Conservation (phyloP, 148 eudicot genomes). For the Hydrangea macrophylla region DNA sequence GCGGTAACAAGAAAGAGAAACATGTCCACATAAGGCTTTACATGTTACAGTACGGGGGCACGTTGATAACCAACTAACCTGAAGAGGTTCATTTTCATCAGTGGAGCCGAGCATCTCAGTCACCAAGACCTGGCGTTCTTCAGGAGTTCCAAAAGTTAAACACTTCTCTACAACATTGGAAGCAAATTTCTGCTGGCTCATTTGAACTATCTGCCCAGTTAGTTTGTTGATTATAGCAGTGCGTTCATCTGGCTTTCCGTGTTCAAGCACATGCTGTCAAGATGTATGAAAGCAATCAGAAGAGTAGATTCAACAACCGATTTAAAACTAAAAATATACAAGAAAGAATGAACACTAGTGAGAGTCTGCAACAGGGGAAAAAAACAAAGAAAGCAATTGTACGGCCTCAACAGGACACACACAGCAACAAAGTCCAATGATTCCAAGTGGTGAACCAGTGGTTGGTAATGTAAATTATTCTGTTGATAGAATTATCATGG, state of each 20-base stretch:
- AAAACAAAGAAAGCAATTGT: background rate
- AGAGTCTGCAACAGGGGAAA: background rate
- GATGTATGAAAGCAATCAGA: constrained; percentile 10
- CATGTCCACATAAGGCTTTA: background rate
- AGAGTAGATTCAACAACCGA: constrained; percentile 1
- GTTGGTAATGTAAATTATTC: background rate
- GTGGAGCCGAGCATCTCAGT: constrained; percentile 75
- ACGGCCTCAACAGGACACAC: background rate
- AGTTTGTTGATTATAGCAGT: constrained; percentile 60
- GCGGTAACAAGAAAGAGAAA: background rate
- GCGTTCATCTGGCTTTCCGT: constrained; percentile 84
- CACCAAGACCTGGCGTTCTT: constrained; percentile 63
- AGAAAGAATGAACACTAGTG: background rate
- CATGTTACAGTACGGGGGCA: background rate
- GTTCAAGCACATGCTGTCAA: constrained; percentile 82
- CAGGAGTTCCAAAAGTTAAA: constrained; percentile 71
- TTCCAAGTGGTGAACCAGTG: background rate
- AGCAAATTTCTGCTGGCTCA: constrained; percentile 97
- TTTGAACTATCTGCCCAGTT: constrained; percentile 77
- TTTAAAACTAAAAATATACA: background rate
- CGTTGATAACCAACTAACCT: constrained; percentile 35
- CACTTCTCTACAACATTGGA: constrained; percentile 91
- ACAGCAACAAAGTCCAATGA: background rate
- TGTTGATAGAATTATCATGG: background rate
- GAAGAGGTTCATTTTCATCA: constrained; percentile 88